Evolutionary conservation across 129 eudicot genomes (phyloP), one percentile per base, ranked within the genome.

Genomic region (Ambrosia artemisiifolia): DNA sequence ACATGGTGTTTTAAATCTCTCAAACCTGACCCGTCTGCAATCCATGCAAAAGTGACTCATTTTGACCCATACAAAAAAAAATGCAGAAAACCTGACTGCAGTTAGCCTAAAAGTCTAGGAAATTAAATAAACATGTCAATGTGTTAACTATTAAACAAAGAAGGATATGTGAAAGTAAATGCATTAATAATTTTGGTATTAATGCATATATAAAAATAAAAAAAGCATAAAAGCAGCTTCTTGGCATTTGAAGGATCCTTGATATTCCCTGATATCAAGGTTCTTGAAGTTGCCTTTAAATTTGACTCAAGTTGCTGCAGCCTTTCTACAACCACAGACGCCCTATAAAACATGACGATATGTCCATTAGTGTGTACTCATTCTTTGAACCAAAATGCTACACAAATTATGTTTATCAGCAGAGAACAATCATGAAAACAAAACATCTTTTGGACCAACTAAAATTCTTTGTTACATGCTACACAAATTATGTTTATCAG

Each of bases 321-420:
- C 72, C 68, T 90, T 84, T 87, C 98, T 60, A 81, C 82, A 71
- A 90, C 95, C 66, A 88, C 87, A 48, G 14, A 86, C 90, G 62
- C 85, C 97, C 98, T 94, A 80, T 16, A 84, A 32, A 81, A 51
- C 20, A 81, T 16, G 48, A 24, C 28, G 28, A 24, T 24, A 24
- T 24, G 28, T 24, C 28, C 28, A 24, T 24, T 24, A 24, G 28
- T 24, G 28, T 24, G n/a, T n/a, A n/a, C n/a, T n/a, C n/a, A n/a
- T n/a, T n/a, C n/a, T n/a, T n/a, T n/a, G n/a, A n/a, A n/a, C n/a
- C n/a, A n/a, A n/a, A n/a, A n/a, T n/a, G n/a, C n/a, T n/a, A n/a
- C n/a, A n/a, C n/a, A n/a, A n/a, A n/a, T n/a, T n/a, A n/a, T n/a
- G n/a, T n/a, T n/a, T n/a, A n/a, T n/a, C n/a, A n/a, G n/a, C n/a